These are phyloP conservation scores for Aspergillus brunneoviolaceus DNA, from an alignment of 2,329 filamentous ascomycete genomes.

Conservation along the genomic window DNA sequence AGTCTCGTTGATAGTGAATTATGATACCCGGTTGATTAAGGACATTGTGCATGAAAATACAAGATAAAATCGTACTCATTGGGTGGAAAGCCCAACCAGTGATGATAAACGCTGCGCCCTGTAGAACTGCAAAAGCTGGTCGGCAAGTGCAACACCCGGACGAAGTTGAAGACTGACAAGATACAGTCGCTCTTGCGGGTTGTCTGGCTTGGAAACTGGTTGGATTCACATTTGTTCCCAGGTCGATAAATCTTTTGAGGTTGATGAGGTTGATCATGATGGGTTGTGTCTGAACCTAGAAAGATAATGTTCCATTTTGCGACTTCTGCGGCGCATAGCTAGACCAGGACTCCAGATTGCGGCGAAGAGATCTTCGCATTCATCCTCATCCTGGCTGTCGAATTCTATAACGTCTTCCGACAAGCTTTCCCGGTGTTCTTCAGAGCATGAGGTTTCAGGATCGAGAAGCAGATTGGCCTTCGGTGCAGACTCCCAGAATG, in stretches of 20 bases:
- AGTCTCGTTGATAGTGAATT: not conserved
- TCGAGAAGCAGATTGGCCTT: conserved; percentile 1
- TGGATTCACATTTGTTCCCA: not conserved
- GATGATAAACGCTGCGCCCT: not conserved
- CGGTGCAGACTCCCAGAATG: conserved; percentile 52
- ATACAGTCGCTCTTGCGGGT: not conserved
- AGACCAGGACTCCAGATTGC: conserved; percentile 60
- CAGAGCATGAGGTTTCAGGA: not conserved
- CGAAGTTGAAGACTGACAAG: not conserved
- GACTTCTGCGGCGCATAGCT: conserved; percentile 48
- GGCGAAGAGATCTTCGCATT: conserved; percentile 64
- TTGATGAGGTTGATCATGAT: not conserved
- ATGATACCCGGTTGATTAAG: not conserved
- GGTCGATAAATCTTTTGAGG: not conserved
- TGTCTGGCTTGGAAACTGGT: not conserved
- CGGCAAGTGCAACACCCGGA: not conserved
- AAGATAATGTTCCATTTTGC: conserved; percentile 31
- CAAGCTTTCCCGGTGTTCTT: conserved; percentile 11
- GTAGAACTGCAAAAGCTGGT: not conserved
- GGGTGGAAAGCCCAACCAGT: not conserved
- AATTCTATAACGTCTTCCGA: conserved; percentile 52
- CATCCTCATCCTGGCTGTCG: conserved; percentile 65
- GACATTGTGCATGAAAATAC: not conserved
- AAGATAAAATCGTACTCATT: not conserved
- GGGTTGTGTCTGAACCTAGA: conserved; percentile 26